phyloP scores from a whole-genome alignment of 768 basidiomycete genomes.

The Tylopilus balloui region DNA sequence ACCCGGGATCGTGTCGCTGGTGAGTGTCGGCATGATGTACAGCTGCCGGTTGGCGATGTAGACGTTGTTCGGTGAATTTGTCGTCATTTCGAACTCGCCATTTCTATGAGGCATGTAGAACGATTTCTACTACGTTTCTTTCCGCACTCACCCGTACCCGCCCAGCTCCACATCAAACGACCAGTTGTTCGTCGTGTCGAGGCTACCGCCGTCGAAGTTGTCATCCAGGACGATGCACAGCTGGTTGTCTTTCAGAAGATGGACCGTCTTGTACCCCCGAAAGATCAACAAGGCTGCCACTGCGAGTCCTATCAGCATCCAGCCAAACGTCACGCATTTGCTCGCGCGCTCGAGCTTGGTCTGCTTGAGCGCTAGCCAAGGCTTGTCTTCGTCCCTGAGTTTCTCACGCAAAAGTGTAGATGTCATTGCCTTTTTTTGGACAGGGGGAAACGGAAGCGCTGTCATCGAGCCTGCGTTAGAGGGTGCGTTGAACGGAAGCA shows the following conservation, averaged over 20 bases:
- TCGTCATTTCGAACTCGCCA: conserved; percentile 57
- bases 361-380: conserved; percentile 40
- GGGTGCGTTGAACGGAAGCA: conserved; percentile 24
- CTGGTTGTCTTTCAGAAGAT: conserved; percentile 32
- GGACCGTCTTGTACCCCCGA: conserved; percentile 39
- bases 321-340: conserved; percentile 46
- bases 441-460: conserved; percentile 40
- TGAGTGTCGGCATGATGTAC: conserved; percentile 58
- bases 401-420: conserved; percentile 51
- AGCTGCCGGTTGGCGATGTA: conserved; percentile 47
- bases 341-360: conserved; percentile 30
- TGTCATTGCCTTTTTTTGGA: conserved; percentile 33
- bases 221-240: conserved; percentile 48
- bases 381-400: conserved; percentile 46
- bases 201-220: conserved; percentile 37
- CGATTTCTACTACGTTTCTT: not conserved
- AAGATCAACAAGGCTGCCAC: conserved; percentile 43
- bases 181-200: conserved; percentile 45
- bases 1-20: conserved; percentile 41
- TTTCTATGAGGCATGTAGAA: conserved; percentile 28
- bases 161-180: conserved; percentile 47
- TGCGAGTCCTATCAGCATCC: conserved; percentile 40
- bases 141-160: conserved; percentile 42
- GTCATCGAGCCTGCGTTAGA: conserved; percentile 27
- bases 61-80: conserved; percentile 34